Evolutionary conservation across 257 asterid genomes (phyloP).

Genomic region (Solanum rostratum): DNA sequence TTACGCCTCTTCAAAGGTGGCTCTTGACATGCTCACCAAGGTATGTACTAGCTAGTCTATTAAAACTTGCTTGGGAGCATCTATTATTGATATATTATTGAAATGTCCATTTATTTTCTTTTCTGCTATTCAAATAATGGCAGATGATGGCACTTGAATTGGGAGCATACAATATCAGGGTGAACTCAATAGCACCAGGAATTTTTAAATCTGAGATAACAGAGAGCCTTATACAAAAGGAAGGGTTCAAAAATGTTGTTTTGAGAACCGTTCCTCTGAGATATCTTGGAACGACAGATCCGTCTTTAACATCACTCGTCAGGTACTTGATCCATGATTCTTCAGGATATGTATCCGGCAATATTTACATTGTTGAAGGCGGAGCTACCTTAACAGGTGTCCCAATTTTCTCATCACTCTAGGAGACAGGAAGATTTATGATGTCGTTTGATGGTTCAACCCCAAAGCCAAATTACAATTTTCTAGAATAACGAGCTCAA

Average conservation of each 20-base stretch:
- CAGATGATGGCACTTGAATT: not conserved
- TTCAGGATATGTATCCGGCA: slow-evolving; percentile 29
- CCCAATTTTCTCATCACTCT: slow-evolving; percentile 30
- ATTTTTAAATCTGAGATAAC: not conserved
- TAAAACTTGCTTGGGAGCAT: not conserved
- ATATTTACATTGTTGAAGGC: slow-evolving; percentile 21
- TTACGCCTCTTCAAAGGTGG: slow-evolving; percentile 12
- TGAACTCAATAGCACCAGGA: not conserved
- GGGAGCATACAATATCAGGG: not conserved
- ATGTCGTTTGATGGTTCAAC: not conserved
- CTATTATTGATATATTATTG: not conserved
- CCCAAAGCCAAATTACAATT: not conserved
- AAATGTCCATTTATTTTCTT: not conserved
- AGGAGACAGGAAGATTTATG: not conserved
- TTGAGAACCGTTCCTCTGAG: slow-evolving; percentile 10
- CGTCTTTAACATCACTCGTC: slow-evolving; percentile 27
- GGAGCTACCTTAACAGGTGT: slow-evolving; percentile 23
- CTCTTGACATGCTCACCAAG: slow-evolving; percentile 15
- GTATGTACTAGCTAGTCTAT: not conserved
- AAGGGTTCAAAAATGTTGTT: slow-evolving; percentile 16
- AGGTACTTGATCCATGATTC: slow-evolving; percentile 26
- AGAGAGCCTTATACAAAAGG: not conserved
- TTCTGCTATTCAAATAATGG: not conserved
- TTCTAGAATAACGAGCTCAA: not conserved
- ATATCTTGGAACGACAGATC: slow-evolving; percentile 15